Evolutionary conservation across 129 eudicot genomes (phyloP), one percentile per base, ranked within the genome.

Genomic region (Glebionis coronaria): DNA sequence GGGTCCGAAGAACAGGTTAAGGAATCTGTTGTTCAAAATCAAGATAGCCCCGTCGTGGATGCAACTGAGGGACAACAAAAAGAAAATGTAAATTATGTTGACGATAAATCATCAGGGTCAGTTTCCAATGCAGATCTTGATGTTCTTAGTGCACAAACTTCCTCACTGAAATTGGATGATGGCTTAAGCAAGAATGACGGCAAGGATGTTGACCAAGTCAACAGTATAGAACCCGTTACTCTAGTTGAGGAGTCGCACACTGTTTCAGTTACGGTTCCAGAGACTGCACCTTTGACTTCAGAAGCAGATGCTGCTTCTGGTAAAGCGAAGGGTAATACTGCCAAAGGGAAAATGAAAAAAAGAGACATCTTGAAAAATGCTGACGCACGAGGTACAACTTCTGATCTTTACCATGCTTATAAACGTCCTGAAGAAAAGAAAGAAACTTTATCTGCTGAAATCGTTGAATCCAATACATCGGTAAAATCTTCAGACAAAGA

Each of bases 321-420:
- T 73, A 78, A 77, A 63, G 61, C 72, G 50, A 88, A 76, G 76
- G 72, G 64, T 79, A 75, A 66, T 61, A 57, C 55, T 10, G 12
- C 79, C 46, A 82, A 73, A 68, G 84, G 76, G 38, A 93, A 75
- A 78, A 86, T 79, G 76, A 84, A 79, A 54, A 74, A 56, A 56
- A 93, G 79, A 62, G 97, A 93, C 20, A 65, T 85, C 67, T 54
- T 82, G 67, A 81, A 79, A 68, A 93, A 77, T 49, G 95, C 96
- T 27, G 97, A 89, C 74, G 92, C 90, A 61, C 78, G 74, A 9
- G 97, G 90, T 54, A 73, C 97, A 40, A 86, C 90, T 53, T 76
- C 98, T 70, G 95, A 89, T 72, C 90, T 86, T 44, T 93, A 89
- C 55, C 80, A 70, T 75, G 99, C 99, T 16, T 93, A 88, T 56